These are phyloP conservation scores for Leishmania braziliensis DNA, from an alignment of 208 protist species.

Conservation along the genomic window DNA sequence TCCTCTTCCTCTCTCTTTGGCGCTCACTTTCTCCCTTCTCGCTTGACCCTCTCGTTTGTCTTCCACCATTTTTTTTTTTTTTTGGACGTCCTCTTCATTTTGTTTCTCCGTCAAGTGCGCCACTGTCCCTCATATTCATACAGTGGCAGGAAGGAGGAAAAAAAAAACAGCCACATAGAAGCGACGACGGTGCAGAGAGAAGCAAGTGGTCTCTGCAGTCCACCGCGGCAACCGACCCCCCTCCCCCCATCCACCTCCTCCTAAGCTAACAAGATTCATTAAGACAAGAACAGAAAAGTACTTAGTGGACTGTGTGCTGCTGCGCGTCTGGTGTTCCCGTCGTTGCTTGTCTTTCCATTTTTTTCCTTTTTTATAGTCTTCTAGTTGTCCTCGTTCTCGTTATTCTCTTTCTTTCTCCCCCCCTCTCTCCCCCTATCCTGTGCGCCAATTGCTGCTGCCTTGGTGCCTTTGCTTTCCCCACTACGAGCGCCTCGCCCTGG, in stretches of 20 bases:
- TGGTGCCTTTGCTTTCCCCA: too few species aligned
- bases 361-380: not conserved
- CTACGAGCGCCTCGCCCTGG: too few species aligned
- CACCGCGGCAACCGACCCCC: not conserved
- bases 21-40: not conserved
- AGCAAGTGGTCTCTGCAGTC: not conserved
- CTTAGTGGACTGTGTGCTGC: not conserved
- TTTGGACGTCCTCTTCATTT: not conserved
- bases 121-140: not conserved
- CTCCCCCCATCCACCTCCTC: not conserved
- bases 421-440: not conserved
- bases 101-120: not conserved
- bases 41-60: not conserved
- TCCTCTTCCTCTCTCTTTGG: not conserved
- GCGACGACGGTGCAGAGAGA: not conserved
- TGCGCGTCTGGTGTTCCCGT: not conserved
- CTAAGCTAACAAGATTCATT: not conserved
- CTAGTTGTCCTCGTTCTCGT: not conserved
- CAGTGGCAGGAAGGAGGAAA: not conserved
- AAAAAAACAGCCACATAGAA: not conserved
- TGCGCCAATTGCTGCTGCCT: not conserved
- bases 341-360: not conserved
- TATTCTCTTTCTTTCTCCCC: conserved; percentile 3
- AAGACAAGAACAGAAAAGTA: not conserved
- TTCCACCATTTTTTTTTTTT: not conserved